A percentile compares a stretch with the other conserved stretches of the same genome.
These are phyloP conservation scores for Talaromyces sp. DNA, from an alignment of 2,329 filamentous ascomycete species.

Conservation along the genomic window DNA sequence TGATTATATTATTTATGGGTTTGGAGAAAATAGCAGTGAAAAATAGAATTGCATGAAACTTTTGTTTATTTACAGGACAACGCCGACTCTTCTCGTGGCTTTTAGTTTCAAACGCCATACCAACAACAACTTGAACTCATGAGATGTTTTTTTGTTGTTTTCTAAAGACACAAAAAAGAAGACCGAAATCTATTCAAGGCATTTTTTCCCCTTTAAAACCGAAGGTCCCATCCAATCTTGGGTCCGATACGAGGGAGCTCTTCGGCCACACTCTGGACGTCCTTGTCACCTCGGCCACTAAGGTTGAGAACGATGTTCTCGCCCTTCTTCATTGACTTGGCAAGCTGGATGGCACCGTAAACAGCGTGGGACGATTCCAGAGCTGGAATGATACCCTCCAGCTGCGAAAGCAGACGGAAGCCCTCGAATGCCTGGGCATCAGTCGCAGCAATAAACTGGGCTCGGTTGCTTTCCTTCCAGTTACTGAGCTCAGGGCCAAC, in stretches of 20 bases:
- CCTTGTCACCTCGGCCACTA: conserved; percentile 92
- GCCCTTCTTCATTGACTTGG: conserved; percentile 84
- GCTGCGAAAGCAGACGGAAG: conserved; percentile 76
- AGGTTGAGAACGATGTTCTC: conserved; percentile 92
- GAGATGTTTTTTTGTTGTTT: not conserved
- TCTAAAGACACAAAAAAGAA: not conserved
- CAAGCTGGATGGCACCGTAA: conserved; percentile 80
- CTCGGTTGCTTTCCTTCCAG: conserved; percentile 88
- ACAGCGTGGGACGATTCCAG: conserved; percentile 91
- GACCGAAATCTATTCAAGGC: not conserved
- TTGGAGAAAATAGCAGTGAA: not conserved
- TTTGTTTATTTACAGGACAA: not conserved
- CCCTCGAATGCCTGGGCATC: conserved; percentile 85
- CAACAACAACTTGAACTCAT: not conserved
- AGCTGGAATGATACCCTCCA: conserved; percentile 95
- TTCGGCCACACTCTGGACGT: conserved; percentile 96
- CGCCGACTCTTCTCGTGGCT: not conserved
- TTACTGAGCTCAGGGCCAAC: conserved; percentile 86
- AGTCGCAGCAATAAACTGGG: conserved; percentile 84
- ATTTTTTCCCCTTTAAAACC: conserved; percentile 6
- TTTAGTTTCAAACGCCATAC: not conserved
- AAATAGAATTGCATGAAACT: not conserved
- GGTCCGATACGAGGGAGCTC: conserved; percentile 85
- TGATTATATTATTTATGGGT: not conserved
- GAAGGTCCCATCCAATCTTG: conserved; percentile 66